Conservation (phyloP, 192 early-diverging fungal genomes). For the Piromyces sp. region DNA sequence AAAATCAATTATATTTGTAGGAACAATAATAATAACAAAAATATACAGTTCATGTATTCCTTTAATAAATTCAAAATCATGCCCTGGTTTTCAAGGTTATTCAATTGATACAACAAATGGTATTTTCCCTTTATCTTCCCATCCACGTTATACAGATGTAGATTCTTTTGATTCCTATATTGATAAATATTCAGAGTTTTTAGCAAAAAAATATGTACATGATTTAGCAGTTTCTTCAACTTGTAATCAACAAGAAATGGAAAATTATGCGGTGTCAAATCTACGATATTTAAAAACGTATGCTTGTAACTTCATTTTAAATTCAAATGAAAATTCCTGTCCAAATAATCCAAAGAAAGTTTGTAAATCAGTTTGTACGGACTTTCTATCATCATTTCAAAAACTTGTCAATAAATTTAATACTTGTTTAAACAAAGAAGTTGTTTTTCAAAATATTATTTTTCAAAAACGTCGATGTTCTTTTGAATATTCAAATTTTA, state of each 20-base stretch:
- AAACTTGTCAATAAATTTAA: neutral
- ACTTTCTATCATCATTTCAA: neutral
- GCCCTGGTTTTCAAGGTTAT: neutral
- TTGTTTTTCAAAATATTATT: neutral
- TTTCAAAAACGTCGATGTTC: neutral
- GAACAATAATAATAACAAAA: neutral
- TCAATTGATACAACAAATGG: neutral
- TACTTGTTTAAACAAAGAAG: neutral
- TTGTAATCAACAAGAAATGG: neutral
- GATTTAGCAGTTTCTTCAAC: neutral
- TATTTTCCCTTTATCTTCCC: neutral
- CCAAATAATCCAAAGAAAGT: neutral
- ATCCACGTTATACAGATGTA: neutral
- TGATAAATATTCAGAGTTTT: neutral
- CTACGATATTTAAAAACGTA: neutral
- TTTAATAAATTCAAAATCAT: neutral
- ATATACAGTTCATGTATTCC: neutral
- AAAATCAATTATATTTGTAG: neutral
- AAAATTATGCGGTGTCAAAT: neutral
- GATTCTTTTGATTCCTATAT: neutral
- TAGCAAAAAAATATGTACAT: neutral
- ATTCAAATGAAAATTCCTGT: neutral
- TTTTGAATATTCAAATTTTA: neutral
- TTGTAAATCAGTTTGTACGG: neutral
- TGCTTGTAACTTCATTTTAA: neutral